Percentiles rank a stretch among this genome's conserved stretches.
These are phyloP conservation scores for Yamadazyma siamensis DNA, from an alignment of 1,139 yeast genomes.

Conservation along the genomic window DNA sequence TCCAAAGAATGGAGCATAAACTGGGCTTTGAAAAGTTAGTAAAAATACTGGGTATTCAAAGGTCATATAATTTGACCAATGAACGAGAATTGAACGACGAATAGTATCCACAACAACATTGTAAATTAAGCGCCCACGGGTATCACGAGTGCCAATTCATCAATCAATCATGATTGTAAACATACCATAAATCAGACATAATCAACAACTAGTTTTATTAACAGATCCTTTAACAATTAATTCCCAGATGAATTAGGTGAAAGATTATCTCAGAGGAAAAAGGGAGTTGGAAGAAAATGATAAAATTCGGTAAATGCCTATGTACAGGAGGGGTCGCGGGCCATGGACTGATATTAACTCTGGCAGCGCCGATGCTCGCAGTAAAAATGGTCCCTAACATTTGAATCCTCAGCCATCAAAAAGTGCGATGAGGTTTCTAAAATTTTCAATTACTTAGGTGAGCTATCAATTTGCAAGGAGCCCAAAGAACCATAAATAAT, in stretches of 20 bases:
- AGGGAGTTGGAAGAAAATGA: slow-evolving; percentile 12
- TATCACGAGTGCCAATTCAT: too few relatives aligned
- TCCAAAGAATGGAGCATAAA: slow-evolving; percentile 91
- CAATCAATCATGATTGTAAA: too few relatives aligned
- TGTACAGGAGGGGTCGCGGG: slow-evolving; percentile 5
- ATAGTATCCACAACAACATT: too few relatives aligned
- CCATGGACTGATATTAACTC: slow-evolving; percentile 6
- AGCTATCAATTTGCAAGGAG: slow-evolving; percentile 71
- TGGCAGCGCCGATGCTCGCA: not conserved
- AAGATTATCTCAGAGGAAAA: slow-evolving; percentile 4
- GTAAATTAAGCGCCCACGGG: too few relatives aligned
- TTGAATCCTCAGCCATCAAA: too few relatives aligned
- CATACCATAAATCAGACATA: slow-evolving; percentile 61
- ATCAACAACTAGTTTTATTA: slow-evolving; percentile 2
- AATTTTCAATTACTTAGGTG: slow-evolving; percentile 27
- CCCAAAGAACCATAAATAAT: slow-evolving; percentile 43
- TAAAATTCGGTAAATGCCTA: slow-evolving; percentile 11
- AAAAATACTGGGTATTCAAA: slow-evolving; percentile 16
- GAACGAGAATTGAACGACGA: too few relatives aligned
- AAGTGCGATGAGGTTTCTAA: slow-evolving; percentile 8
- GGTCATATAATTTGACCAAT: not conserved
- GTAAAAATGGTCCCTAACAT: slow-evolving; percentile 5
- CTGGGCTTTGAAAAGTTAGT: too few relatives aligned
- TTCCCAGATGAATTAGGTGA: slow-evolving; percentile 1
- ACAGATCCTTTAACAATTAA: not conserved